phyloP scores from a whole-genome alignment of 257 asterid genomes.

The Solanum gracilifrons region DNA sequence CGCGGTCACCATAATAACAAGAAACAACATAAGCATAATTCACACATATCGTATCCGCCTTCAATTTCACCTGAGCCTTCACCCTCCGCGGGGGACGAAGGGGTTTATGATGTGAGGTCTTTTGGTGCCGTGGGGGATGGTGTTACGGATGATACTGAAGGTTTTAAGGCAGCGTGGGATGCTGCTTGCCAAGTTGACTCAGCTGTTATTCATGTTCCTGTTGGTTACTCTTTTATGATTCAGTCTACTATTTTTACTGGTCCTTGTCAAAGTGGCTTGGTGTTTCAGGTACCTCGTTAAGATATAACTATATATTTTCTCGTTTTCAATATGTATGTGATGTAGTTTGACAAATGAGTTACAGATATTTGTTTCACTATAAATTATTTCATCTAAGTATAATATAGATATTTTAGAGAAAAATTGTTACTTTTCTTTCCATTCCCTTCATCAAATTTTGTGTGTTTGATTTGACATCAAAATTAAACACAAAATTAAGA shows the following conservation, averaged over 20 bases:
- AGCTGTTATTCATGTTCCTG: slow-evolving; percentile 30
- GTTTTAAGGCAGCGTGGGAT: slow-evolving; percentile 50
- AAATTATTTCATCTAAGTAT: too few species aligned
- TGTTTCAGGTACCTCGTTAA: slow-evolving; percentile 28
- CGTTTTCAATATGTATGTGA: background rate
- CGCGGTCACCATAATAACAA: slow-evolving; percentile 9
- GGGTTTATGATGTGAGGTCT: slow-evolving; percentile 28
- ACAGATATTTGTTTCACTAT: background rate
- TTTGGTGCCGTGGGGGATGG: slow-evolving; percentile 52
- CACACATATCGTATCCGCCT: slow-evolving; percentile 29
- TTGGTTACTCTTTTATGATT: slow-evolving; percentile 32
- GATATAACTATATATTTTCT: background rate
- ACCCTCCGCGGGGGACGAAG: slow-evolving; percentile 11
- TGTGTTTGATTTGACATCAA: background rate
- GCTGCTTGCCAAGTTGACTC: slow-evolving; percentile 33
- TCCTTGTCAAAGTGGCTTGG: slow-evolving; percentile 35
- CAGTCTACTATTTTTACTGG: slow-evolving; percentile 55
- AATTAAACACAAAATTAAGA: background rate
- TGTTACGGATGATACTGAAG: slow-evolving; percentile 32
- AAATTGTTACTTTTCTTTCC: background rate
- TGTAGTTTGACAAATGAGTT: too few species aligned
- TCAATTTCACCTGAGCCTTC: slow-evolving; percentile 20
- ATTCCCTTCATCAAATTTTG: background rate
- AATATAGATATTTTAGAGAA: background rate
- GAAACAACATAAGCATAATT: slow-evolving; percentile 5